These are phyloP conservation scores for Chalciporus sphaerocephalus DNA, from an alignment of 768 basidiomycete genomes.

Conservation along the genomic window DNA sequence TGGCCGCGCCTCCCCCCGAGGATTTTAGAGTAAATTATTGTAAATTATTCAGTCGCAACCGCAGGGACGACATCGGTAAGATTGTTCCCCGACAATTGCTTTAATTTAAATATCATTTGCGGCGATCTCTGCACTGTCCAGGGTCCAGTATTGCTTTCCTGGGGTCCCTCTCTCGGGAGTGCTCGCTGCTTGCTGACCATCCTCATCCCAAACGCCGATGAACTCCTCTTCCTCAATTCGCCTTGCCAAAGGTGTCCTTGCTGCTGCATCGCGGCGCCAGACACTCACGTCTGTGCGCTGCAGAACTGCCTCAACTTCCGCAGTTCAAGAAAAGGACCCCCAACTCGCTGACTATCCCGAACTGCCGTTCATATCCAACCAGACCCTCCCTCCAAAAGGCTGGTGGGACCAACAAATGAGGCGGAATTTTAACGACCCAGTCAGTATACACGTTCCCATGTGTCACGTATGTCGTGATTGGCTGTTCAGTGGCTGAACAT, in stretches of 20 bases:
- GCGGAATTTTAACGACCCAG: constrained; percentile 78
- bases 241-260: constrained; percentile 13
- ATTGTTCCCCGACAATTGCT: too few relatives aligned
- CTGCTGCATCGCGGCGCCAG: constrained; percentile 2
- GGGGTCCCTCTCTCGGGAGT: constrained; percentile 19
- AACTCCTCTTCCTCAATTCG: constrained; percentile 12
- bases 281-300: constrained; percentile 1
- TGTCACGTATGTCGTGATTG: constrained; percentile 1
- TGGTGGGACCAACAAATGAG: constrained; percentile 78
- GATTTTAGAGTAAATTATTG: not conserved
- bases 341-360: constrained; percentile 72
- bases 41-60: constrained; percentile 8
- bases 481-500: constrained; percentile 13
- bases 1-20: constrained; percentile 15
- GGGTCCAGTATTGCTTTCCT: constrained; percentile 14
- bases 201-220: constrained; percentile 18
- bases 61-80: constrained; percentile 24
- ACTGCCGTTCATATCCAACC: constrained; percentile 62
- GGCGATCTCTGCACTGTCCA: constrained; percentile 10
- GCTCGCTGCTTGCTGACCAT: not conserved
- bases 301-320: constrained; percentile 15
- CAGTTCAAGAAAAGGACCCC: constrained; percentile 47
- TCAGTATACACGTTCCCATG: constrained; percentile 33
- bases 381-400: constrained; percentile 56
- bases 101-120: too few relatives aligned